Percentiles rank a stretch among this genome's conserved stretches.
phyloP scores from a whole-genome alignment of 306 rosid genomes.

The Quercus bicolor region DNA sequence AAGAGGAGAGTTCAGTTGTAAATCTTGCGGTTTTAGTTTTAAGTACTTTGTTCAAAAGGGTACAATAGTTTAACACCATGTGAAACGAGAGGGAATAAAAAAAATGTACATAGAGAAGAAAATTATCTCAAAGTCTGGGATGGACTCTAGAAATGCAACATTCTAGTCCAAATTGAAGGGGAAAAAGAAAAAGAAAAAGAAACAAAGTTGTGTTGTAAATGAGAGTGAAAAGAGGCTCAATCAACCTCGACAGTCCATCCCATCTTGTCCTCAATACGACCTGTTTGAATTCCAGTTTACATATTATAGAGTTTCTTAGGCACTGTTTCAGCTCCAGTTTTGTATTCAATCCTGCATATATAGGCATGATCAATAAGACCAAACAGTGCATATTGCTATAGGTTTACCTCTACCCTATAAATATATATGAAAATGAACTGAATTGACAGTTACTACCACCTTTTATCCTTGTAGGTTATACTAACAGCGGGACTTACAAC shows the following conservation, averaged over 20 bases:
- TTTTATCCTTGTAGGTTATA: conserved; percentile 28
- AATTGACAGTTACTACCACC: conserved; percentile 9
- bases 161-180: not conserved
- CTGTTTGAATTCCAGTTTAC: conserved; percentile 49
- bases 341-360: conserved; percentile 40
- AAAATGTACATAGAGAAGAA: too few relatives aligned
- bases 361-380: not conserved
- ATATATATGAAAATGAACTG: not conserved
- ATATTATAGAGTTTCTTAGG: conserved; percentile 32
- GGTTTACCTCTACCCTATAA: not conserved
- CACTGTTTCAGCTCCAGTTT: conserved; percentile 41
- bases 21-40: too few relatives aligned
- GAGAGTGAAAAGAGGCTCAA: not conserved
- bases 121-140: too few relatives aligned
- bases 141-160: not conserved
- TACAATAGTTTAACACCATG: too few relatives aligned
- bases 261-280: conserved; percentile 39
- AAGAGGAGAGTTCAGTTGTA: too few relatives aligned
- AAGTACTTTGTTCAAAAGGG: too few relatives aligned
- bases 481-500: conserved; percentile 30
- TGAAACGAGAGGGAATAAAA: too few relatives aligned
- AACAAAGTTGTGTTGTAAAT: not conserved
- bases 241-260: conserved; percentile 41
- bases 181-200: too few relatives aligned
- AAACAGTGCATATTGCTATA: not conserved